Base-by-base conservation (phyloP, 208 protist genomes). In the Herpetomonas tarakana region DNA sequence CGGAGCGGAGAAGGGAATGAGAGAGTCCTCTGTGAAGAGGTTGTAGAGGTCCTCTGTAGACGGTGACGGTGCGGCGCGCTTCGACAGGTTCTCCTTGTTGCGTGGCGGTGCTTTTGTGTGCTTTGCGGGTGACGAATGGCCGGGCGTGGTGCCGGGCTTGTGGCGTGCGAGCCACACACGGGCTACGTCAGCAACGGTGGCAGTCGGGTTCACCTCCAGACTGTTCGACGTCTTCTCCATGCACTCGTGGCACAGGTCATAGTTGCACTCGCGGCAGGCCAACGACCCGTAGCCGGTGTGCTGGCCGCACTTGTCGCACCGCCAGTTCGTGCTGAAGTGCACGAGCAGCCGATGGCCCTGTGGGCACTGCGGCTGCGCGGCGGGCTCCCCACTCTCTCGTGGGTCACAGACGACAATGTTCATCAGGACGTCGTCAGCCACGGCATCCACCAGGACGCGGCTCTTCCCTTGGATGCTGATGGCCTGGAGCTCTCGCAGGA, bases 231-330 rank as follows among this genome's bases (percentile, higher is more conserved):
- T 58, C 16, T 49, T 29, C 58, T 81, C 78, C 21, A 63, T 62
- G 49, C 90, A 96, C 18, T 62, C 16, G 2, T 66, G 61, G 54
- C 90, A 96, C 9, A 93, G 22, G 31, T 96, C 90, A 58, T 92
- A 93, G 76, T 96, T 65, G 52, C 90, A 96, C 26, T 52, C 41
- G 1, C 86, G 78, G 51, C 90, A 96, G 0, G 86, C 79, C 59
- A 84, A 73, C 35, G 81, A 77, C 12, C 65, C 81, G 56, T 79
- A 76, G 24, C 62, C 69, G 16, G 59, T 83, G 12, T 45, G 31
- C n/a, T 56, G 35, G 0, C 27, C 39, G 59, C 90, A 96, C 21
- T 25, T 30, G 62, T 96, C 58, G 68, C 90, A 96, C 12, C 30
- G 16, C 86, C 90, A 96, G 54, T 86, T 90, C 12, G 68, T 68